These are phyloP conservation scores for Lithohypha guttulata DNA, from an alignment of 2,329 filamentous ascomycete genomes.

Conservation along the genomic window DNA sequence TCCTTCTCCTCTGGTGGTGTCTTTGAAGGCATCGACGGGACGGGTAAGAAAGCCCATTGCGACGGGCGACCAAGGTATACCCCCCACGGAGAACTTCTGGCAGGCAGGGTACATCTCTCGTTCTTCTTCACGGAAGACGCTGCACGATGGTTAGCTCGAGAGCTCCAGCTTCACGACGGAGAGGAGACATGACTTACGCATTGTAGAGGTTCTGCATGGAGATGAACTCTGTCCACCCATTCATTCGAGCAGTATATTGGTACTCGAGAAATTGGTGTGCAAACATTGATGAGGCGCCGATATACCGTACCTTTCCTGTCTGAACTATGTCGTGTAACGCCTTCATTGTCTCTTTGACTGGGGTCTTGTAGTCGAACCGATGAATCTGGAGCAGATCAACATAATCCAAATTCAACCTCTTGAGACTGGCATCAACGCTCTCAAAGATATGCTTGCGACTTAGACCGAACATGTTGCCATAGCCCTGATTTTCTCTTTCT, in stretches of 20 bases:
- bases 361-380: conserved; percentile 36
- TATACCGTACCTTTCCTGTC: conserved; percentile 25
- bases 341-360: conserved; percentile 41
- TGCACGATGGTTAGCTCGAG: conserved; percentile 53
- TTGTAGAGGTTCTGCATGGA: conserved; percentile 51
- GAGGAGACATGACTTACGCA: no score
- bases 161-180: no score
- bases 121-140: conserved; percentile 48
- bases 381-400: conserved; percentile 43
- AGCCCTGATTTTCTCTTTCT: conserved; percentile 37
- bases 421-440: conserved; percentile 35
- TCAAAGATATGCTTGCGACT: conserved; percentile 34
- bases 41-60: conserved; percentile 23
- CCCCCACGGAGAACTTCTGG: conserved; percentile 37
- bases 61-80: conserved; percentile 29
- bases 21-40: conserved; percentile 19
- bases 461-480: conserved; percentile 33
- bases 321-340: conserved; percentile 35
- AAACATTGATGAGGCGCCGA: conserved; percentile 14
- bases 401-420: conserved; percentile 36
- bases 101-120: conserved; percentile 44
- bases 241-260: conserved; percentile 37
- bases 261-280: conserved; percentile 24
- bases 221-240: conserved; percentile 51
- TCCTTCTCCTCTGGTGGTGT: conserved; percentile 17